Percentiles rank a stretch among this genome's conserved stretches.
Conservation (phyloP, 2,329 filamentous ascomycete genomes). For the Rutstroemia sp. region DNA sequence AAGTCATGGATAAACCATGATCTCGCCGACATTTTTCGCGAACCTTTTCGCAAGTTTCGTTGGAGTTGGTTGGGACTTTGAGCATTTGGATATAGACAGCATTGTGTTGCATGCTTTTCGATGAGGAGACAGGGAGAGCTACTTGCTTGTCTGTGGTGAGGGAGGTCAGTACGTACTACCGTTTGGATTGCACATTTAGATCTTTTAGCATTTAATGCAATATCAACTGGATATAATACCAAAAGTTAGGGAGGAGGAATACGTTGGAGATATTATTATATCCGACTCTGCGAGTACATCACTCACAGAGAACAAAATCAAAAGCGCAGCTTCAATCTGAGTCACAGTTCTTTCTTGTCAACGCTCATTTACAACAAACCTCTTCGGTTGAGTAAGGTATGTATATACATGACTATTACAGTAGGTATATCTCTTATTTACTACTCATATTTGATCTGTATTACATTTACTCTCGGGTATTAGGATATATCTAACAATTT, state of each 20-base stretch:
- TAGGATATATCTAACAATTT: neutral
- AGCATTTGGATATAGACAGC: slow-evolving; percentile 24
- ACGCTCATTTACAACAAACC: too few species aligned
- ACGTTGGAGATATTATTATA: neutral
- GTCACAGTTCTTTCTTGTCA: too few species aligned
- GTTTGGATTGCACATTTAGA: neutral
- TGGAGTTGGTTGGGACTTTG: slow-evolving; percentile 21
- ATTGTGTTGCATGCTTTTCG: slow-evolving; percentile 15
- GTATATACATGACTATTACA: too few species aligned
- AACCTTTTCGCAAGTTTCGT: slow-evolving; percentile 11
- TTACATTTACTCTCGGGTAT: too few species aligned
- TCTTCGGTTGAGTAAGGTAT: too few species aligned
- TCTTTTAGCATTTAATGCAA: too few species aligned
- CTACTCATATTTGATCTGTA: too few species aligned
- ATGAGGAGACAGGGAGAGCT: neutral
- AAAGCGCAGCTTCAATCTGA: too few species aligned
- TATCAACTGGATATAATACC: neutral
- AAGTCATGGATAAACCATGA: neutral
- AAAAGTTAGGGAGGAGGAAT: neutral
- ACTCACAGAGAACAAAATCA: too few species aligned
- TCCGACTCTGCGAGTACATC: neutral
- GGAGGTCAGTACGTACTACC: neutral
- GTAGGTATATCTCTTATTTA: too few species aligned
- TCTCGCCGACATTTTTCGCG: too few species aligned
- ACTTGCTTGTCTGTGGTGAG: neutral